These are phyloP conservation scores for Aechmea fasciata DNA, from an alignment of 176 grass and related monocot species.

Conservation along the genomic window DNA sequence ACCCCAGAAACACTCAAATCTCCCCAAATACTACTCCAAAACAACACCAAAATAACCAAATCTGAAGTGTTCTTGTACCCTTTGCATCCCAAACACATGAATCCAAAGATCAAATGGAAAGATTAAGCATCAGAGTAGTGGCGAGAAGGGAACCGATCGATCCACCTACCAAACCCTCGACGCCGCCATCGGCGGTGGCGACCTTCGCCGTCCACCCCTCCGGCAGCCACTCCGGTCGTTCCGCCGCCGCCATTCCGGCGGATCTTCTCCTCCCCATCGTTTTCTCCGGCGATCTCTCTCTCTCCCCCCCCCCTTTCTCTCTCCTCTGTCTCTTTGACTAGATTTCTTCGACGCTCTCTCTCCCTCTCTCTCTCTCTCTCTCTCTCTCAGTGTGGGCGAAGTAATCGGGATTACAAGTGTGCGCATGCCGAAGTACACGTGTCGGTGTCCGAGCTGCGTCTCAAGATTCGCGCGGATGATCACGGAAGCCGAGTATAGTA, in stretches of 20 bases:
- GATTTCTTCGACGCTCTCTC: background rate
- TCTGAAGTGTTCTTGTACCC: no score
- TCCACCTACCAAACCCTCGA: constrained; percentile 1
- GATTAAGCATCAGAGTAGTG: background rate
- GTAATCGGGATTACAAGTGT: background rate
- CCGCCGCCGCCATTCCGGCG: background rate
- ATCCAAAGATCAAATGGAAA: background rate
- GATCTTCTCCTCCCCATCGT: background rate
- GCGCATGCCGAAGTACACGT: background rate
- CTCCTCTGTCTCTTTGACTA: background rate
- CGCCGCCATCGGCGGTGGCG: background rate
- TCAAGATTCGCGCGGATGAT: no score
- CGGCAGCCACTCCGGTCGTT: constrained; percentile 14
- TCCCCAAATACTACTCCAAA: no score
- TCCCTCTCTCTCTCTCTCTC: background rate
- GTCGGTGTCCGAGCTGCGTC: background rate
- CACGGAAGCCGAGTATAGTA: no score
- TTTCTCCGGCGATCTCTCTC: background rate
- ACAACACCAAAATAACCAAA: no score
- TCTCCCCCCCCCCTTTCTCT: background rate
- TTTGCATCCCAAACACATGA: background rate
- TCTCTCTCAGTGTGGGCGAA: background rate
- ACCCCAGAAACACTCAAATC: no score
- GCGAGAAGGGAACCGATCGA: background rate
- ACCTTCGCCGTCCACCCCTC: constrained; percentile 11